A percentile compares a stretch with the other conserved stretches of the same genome.
These are phyloP conservation scores for Ophiocordyceps unilateralis DNA, from an alignment of 2,329 filamentous ascomycete genomes.

Conservation along the genomic window DNA sequence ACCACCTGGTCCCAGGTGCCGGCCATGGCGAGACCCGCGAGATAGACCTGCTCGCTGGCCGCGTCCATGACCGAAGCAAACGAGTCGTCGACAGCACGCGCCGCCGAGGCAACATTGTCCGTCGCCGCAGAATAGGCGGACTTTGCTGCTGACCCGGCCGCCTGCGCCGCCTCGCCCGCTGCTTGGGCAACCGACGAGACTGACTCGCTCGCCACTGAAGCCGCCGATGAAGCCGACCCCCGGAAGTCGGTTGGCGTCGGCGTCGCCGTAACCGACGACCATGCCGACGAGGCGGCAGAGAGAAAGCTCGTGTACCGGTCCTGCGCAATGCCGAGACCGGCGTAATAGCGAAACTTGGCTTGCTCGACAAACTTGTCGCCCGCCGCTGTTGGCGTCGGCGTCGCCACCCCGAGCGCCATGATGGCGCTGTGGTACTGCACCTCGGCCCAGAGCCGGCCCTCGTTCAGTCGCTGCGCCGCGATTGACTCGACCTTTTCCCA, in stretches of 20 bases:
- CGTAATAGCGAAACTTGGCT: conserved; percentile 54
- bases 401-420: conserved; percentile 43
- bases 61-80: conserved; percentile 27
- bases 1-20: conserved; percentile 28
- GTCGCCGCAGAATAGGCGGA: conserved; percentile 29
- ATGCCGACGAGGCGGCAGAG: conserved; percentile 50
- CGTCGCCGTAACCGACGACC: conserved; percentile 41
- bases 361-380: conserved; percentile 42
- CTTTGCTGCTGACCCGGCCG: conserved; percentile 31
- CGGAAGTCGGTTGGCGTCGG: conserved; percentile 38
- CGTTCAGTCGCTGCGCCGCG: conserved; percentile 50
- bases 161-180: conserved; percentile 25
- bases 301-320: conserved; percentile 64
- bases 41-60: conserved; percentile 19
- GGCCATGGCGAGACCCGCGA: conserved; percentile 19
- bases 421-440: conserved; percentile 55
- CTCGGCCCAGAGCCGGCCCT: conserved; percentile 54
- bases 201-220: conserved; percentile 29
- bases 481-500: conserved; percentile 41
- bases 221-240: conserved; percentile 30
- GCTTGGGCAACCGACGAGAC: conserved; percentile 27
- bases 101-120: conserved; percentile 22
- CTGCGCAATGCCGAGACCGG: conserved; percentile 61
- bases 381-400: conserved; percentile 27
- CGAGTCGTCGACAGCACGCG: conserved; percentile 19